Evolutionary conservation across 2,329 filamentous ascomycete species (phyloP), one percentile per base, ranked within the genome.

Genomic region (Colletotrichum sansevieriae): DNA sequence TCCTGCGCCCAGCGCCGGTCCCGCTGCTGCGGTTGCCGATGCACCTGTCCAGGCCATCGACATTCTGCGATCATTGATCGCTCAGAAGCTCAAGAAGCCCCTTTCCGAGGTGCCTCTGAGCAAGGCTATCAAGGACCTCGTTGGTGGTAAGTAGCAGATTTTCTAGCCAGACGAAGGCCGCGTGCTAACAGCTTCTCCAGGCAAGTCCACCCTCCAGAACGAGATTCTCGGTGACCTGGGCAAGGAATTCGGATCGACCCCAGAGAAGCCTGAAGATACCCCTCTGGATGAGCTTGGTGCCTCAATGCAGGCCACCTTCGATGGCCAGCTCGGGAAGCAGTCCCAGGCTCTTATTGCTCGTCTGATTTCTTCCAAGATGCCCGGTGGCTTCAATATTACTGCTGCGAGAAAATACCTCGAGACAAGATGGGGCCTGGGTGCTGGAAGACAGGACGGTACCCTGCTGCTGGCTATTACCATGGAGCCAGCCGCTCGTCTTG

Each of bases 361-460:
- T 74, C 85, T 99, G 78, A 96, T 99, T 49, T 98, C 96, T 2
- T 98, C 96, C 35, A 99, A 99, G 84, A 99, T 99, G 96, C 96
- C 96, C 55, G 96, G 95, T 84, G 96, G 96, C 71, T 99, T 99
- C 89, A 99, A 98, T 80, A 98, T 98, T 80, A 98, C 95, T 76
- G 88, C 94, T 12, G 93, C 97, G 54, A 90, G 96, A 76, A 99
- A 99, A 83, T 97, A 99, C 78, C 84, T 99, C 51, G 95, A 98
- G 83, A 94, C 92, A 15, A 89, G 94, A 80, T 99, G 95, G 94
- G 96, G 96, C 64, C 84, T 99, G 66, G 93, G 87, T 4, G 78
- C 91, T 25, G 96, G 96, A 33, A 88, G 96, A 76, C 96, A 99
- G 79, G 96, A 99, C 78, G 94, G 95, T 74, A 93, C 93, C 56